Evolutionary conservation across 1,284 basidiomycete species (phyloP), one percentile per base, ranked within the genome.

Genomic region (Limonomyces culmigenus): DNA sequence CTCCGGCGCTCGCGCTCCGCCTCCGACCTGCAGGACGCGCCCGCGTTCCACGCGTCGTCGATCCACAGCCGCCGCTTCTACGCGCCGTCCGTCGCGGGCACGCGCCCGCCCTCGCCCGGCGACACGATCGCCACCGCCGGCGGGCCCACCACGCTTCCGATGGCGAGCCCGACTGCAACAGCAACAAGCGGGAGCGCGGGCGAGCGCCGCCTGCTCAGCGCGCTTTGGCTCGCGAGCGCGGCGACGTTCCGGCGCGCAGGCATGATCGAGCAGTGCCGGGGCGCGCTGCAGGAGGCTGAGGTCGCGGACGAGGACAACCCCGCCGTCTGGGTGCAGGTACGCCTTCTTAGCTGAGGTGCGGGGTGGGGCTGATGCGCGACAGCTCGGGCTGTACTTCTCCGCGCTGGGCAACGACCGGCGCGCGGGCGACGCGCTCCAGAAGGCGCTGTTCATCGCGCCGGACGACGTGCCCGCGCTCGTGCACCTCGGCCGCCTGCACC

Each of bases 251-350:
- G 95, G 21, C 63, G 93, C 39, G 63, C 81, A 33, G 84, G 84
- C 8, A 91, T 92, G 58, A 71, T 86, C 38, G 86, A 92, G 41
- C 87, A 97, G 50, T 76, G 85, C 2, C 74, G 78, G 39, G 88
- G 76, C 6, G 83, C 93, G 2, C 89, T 97, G 34, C 86, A 92
- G 50, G 93, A 99, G 56, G 95, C 93, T 0, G 93, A 99, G 53
- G 74, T 80, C 4, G 66, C 77, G 42, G 86, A 93, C 51, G 79
- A 87, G 41, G 69, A 73, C 25, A 87, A 91, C 51, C 74, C 89
- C 1, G 77, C 74, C 21, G 87, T 97, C 11, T 97, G 92, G 91
- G 81, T 93, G 5, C 92, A 93, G 67, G 84, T 86, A 43, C 17
- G 15, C 29, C 20, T 20, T 25, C 21, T 38, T 38, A n/a, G n/a